phyloP scores from a whole-genome alignment of 345 rosid genomes.

The Citrus unshiu region DNA sequence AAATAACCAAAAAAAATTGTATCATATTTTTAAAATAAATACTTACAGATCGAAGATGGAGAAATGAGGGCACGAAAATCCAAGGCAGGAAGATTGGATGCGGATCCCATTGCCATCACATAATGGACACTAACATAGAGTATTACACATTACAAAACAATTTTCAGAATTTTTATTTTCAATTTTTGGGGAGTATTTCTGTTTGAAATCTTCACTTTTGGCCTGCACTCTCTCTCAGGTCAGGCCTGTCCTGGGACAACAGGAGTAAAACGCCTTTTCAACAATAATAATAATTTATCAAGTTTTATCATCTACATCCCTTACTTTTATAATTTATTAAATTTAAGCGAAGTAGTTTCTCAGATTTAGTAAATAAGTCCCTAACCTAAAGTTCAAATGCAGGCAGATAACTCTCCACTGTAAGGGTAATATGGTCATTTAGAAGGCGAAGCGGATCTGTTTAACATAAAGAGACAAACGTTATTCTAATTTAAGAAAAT shows the following conservation, averaged over 20 bases:
- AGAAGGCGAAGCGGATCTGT: neutral
- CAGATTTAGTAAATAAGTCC: neutral
- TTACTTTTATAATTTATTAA: neutral
- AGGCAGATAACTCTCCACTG: no score
- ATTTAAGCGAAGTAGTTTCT: no score
- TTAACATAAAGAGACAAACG: neutral
- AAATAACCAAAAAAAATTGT: neutral
- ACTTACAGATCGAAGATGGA: constrained; percentile 43
- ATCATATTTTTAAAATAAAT: neutral
- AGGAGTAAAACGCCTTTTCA: neutral
- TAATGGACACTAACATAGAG: neutral
- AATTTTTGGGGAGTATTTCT: neutral
- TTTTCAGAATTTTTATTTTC: constrained; percentile 2
- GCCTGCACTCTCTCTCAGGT: constrained; percentile 21
- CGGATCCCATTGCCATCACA: constrained; percentile 23
- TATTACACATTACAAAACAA: neutral
- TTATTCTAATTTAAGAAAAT: neutral
- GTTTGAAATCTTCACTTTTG: constrained; percentile 5
- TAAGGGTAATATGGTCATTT: neutral
- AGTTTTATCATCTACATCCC: neutral
- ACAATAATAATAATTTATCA: neutral
- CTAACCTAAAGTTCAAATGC: no score
- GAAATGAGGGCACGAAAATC: constrained; percentile 3
- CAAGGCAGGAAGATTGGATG: neutral
- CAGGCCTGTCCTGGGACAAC: constrained; percentile 9